Evolutionary conservation across 208 protist species (phyloP).

Genomic region (Jaenimonas drosophilae): DNA sequence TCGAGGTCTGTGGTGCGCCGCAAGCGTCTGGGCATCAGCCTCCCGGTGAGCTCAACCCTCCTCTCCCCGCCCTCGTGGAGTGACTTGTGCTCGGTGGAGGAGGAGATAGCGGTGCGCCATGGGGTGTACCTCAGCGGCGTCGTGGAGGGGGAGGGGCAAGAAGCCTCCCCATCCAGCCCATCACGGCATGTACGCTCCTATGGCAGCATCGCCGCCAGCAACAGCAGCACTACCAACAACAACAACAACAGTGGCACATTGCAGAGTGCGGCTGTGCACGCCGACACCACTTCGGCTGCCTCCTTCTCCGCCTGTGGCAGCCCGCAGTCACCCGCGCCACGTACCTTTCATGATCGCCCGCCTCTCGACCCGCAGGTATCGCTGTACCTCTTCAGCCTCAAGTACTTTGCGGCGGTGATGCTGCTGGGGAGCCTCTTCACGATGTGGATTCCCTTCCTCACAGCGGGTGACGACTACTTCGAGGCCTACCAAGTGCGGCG

Average conservation of each 20-base stretch:
- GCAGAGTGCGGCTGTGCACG: background rate
- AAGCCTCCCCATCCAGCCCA: background rate
- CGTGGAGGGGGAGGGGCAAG: background rate
- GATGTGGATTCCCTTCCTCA: conserved; percentile 59
- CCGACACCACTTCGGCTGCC: background rate
- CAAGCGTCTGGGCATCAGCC: conserved; percentile 35
- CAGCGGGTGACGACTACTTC: conserved; percentile 30
- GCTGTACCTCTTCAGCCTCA: conserved; percentile 71
- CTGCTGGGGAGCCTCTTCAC: conserved; percentile 46
- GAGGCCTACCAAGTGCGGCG: conserved; percentile 19
- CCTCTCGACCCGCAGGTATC: conserved; percentile 67
- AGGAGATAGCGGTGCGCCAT: too few relatives aligned
- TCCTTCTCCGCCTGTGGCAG: background rate
- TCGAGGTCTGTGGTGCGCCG: conserved; percentile 4
- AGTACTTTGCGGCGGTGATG: conserved; percentile 56
- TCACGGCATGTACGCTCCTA: background rate
- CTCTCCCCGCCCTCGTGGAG: conserved; percentile 26
- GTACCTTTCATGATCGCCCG: background rate
- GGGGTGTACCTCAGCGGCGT: conserved; percentile 27
- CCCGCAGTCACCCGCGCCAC: background rate
- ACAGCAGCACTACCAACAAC: background rate
- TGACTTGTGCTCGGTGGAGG: conserved; percentile 61
- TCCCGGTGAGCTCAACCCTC: conserved; percentile 49
- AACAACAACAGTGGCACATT: background rate
- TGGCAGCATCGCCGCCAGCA: background rate